A percentile compares a stretch with the other conserved stretches of the same genome.
phyloP scores from a whole-genome alignment of 75 land plant genomes.

The Cunninghamia lanceolata region DNA sequence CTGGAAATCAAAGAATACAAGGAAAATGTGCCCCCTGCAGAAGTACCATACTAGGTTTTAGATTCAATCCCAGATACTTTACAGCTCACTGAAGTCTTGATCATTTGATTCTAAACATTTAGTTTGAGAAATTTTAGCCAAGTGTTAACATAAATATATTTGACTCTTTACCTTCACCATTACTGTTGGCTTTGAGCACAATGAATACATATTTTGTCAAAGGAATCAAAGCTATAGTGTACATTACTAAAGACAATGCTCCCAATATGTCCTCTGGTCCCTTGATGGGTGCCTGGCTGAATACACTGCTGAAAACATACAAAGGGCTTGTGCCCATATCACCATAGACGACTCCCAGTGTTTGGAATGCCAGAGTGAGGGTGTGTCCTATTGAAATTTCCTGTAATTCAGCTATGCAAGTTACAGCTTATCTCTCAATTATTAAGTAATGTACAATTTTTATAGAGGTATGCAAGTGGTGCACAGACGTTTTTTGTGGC shows the following conservation, averaged over 20 bases:
- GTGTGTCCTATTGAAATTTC: conserved; percentile 37
- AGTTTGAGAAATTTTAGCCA: neutral
- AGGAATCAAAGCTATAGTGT: conserved; percentile 90
- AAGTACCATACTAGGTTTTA: neutral
- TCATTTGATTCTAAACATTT: conserved; percentile 3
- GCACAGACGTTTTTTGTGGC: neutral
- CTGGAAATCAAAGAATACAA: conserved; percentile 81
- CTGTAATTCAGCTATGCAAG: conserved; percentile 24
- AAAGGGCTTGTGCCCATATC: conserved; percentile 97
- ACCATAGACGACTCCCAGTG: conserved; percentile 95
- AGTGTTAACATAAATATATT: neutral
- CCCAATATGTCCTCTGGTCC: conserved; percentile 79
- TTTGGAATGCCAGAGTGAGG: conserved; percentile 77
- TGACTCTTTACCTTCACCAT: conserved; percentile 78
- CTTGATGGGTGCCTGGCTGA: conserved; percentile 57
- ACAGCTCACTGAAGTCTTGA: neutral
- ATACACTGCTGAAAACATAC: conserved; percentile 86
- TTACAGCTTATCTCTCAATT: neutral
- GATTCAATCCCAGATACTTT: neutral
- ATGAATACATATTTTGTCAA: conserved; percentile 83
- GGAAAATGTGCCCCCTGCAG: conserved; percentile 91
- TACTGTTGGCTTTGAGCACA: conserved; percentile 95
- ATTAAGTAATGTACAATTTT: neutral
- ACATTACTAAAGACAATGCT: conserved; percentile 90
- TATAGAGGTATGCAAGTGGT: neutral